Percentiles rank a stretch among this genome's conserved stretches.
These are phyloP conservation scores for Camelina laxa DNA, from an alignment of 345 rosid species.

Conservation along the genomic window DNA sequence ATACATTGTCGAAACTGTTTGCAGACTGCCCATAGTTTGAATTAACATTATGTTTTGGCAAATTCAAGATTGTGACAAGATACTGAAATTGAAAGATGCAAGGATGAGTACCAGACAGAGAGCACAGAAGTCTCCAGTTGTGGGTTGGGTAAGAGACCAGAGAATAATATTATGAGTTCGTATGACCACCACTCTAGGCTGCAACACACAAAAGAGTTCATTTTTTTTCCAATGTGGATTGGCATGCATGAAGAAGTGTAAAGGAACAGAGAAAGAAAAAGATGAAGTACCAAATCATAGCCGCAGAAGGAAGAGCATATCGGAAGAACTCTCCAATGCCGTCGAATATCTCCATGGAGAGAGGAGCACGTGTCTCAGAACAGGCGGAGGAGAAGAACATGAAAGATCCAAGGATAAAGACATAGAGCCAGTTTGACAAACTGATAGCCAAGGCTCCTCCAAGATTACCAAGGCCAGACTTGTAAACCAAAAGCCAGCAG, in stretches of 20 bases:
- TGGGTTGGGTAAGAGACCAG: constrained; percentile 82
- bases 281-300: constrained; percentile 64
- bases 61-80: neutral
- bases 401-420: constrained; percentile 50
- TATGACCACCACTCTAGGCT: constrained; percentile 99
- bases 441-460: constrained; percentile 66
- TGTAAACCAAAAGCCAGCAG: constrained; percentile 64
- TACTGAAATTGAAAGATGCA: constrained; percentile 18
- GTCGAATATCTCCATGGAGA: constrained; percentile 54
- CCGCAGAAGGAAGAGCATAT: constrained; percentile 71
- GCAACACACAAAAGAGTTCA: constrained; percentile 21
- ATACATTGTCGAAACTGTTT: constrained; percentile 54
- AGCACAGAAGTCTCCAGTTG: constrained; percentile 87
- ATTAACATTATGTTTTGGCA: neutral
- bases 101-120: constrained; percentile 58
- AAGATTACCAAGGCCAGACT: constrained; percentile 48
- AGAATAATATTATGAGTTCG: constrained; percentile 73
- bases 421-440: constrained; percentile 62
- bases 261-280: neutral
- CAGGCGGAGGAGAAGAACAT: constrained; percentile 56
- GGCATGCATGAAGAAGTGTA: constrained; percentile 1
- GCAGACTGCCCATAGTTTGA: constrained; percentile 51
- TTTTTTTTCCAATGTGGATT: neutral
- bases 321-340: constrained; percentile 61
- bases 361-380: constrained; percentile 49